phyloP scores from a whole-genome alignment of 495 filamentous ascomycete species.

The Ramalina intermedia region DNA sequence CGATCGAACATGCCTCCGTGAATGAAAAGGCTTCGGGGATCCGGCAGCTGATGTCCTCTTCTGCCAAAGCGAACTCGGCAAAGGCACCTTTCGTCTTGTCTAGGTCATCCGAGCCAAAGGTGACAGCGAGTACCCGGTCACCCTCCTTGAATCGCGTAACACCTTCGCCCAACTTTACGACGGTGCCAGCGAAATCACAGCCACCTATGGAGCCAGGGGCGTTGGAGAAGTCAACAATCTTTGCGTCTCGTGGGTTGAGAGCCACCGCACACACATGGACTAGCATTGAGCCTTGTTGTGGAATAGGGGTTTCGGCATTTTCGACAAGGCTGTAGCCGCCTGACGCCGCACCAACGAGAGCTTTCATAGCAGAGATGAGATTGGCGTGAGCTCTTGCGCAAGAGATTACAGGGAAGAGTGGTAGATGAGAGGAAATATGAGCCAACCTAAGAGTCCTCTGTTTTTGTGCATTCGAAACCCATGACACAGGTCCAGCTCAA shows the following conservation, averaged over 20 bases:
- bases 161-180: slow-evolving; percentile 21
- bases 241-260: slow-evolving; percentile 29
- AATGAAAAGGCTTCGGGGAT: slow-evolving; percentile 14
- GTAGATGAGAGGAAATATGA: too few species aligned
- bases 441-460: too few species aligned
- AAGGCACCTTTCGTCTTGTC: slow-evolving; percentile 23
- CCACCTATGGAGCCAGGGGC: slow-evolving; percentile 20
- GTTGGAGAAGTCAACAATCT: slow-evolving; percentile 21
- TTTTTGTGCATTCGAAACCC: too few species aligned
- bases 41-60: slow-evolving; percentile 15
- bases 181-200: slow-evolving; percentile 26
- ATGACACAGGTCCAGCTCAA: too few species aligned
- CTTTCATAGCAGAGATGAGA: too few species aligned
- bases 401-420: too few species aligned
- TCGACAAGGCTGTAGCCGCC: too few species aligned
- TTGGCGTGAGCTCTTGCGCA: too few species aligned
- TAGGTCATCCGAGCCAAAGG: slow-evolving; percentile 22
- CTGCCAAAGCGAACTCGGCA: slow-evolving; percentile 20
- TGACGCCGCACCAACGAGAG: too few species aligned
- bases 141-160: slow-evolving; percentile 15
- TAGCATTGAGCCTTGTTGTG: too few species aligned
- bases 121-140: slow-evolving; percentile 21
- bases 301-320: too few species aligned
- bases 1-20: slow-evolving; percentile 16
- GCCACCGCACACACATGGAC: too few species aligned